Evolutionary conservation across 257 asterid genomes (phyloP).

Genomic region (Rhazya stricta): DNA sequence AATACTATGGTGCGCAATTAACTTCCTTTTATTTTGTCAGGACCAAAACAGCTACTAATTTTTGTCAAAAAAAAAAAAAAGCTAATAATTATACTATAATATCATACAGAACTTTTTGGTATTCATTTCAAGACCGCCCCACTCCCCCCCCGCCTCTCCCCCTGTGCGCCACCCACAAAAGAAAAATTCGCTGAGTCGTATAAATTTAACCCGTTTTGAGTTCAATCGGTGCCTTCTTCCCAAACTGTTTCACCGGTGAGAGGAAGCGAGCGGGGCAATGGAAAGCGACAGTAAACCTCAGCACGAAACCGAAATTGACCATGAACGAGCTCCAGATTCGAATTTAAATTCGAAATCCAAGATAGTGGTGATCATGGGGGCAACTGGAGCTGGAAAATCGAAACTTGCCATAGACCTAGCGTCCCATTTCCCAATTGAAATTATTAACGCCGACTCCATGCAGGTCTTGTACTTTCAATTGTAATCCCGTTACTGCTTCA

Average conservation of each 20-base stretch:
- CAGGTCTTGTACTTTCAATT: slow-evolving; percentile 38
- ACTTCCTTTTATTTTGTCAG: too few species aligned
- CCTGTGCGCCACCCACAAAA: not conserved
- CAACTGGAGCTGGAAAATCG: slow-evolving; percentile 85
- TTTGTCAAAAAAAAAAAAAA: too few species aligned
- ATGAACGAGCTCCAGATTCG: not conserved
- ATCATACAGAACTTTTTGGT: too few species aligned
- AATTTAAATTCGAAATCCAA: slow-evolving; percentile 41
- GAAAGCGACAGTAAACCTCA: slow-evolving; percentile 2
- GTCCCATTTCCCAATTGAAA: slow-evolving; percentile 69
- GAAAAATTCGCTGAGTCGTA: not conserved
- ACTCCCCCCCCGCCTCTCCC: too few species aligned
- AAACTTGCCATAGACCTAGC: slow-evolving; percentile 82
- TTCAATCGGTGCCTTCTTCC: not conserved
- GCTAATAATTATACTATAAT: too few species aligned
- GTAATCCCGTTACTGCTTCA: not conserved
- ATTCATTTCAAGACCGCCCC: too few species aligned
- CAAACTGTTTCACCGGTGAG: not conserved
- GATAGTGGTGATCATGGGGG: slow-evolving; percentile 74
- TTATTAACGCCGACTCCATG: slow-evolving; percentile 95
- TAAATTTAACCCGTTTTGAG: not conserved
- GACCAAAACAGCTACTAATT: too few species aligned
- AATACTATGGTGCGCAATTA: too few species aligned
- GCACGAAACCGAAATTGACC: not conserved
- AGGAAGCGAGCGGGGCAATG: not conserved